Evolutionary conservation across 2,329 filamentous ascomycete species (phyloP).

Genomic region (Phaeosphaeria sp.): DNA sequence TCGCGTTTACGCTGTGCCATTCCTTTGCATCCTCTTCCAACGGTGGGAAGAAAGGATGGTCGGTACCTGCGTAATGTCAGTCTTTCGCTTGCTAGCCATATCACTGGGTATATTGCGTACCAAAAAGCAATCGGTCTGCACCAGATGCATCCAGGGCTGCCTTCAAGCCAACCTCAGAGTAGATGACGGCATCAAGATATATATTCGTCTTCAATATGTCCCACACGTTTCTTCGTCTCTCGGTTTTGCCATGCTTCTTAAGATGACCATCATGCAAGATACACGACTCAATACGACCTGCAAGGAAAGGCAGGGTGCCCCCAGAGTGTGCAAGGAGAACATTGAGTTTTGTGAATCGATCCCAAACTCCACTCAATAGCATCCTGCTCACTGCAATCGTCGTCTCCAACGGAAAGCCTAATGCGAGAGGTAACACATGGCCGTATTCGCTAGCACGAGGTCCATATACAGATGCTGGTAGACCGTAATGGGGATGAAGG

Average conservation of each 20-base stretch:
- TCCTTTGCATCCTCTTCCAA: slow-evolving; percentile 66
- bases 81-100: background rate
- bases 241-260: slow-evolving; percentile 65
- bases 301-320: slow-evolving; percentile 86
- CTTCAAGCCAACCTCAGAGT: slow-evolving; percentile 74
- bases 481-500: slow-evolving; percentile 89
- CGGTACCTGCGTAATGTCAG: slow-evolving; percentile 60
- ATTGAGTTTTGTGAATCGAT: slow-evolving; percentile 70
- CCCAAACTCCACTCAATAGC: slow-evolving; percentile 86
- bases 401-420: slow-evolving; percentile 91
- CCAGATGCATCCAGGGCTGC: slow-evolving; percentile 73
- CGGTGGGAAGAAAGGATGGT: slow-evolving; percentile 86
- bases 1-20: slow-evolving; percentile 73
- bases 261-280: slow-evolving; percentile 82
- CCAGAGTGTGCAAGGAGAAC: slow-evolving; percentile 88
- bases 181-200: slow-evolving; percentile 86
- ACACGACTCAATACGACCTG: slow-evolving; percentile 87
- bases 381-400: slow-evolving; percentile 89
- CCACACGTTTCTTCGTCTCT: slow-evolving; percentile 66
- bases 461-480: slow-evolving; percentile 81
- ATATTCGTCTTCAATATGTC: slow-evolving; percentile 76
- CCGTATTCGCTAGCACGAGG: slow-evolving; percentile 77
- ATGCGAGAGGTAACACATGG: slow-evolving; percentile 82
- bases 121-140: slow-evolving; percentile 76
- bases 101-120: slow-evolving; percentile 42